Percentiles rank a stretch among this genome's conserved stretches.
These are phyloP conservation scores for Syncephalastrum racemosum DNA, from an alignment of 371 early-diverging fungal species.

Conservation along the genomic window DNA sequence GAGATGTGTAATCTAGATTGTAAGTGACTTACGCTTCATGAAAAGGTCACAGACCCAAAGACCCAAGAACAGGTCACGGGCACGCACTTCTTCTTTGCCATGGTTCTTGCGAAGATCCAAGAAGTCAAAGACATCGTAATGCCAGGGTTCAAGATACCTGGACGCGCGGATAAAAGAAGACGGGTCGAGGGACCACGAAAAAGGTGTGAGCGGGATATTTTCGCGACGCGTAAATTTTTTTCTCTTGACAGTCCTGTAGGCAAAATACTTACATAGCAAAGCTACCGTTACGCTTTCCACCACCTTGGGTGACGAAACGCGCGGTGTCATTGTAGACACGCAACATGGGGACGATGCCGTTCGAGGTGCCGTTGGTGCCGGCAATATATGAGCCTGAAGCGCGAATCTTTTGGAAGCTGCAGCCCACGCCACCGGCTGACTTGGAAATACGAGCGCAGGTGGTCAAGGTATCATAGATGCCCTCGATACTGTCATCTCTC, in stretches of 20 bases:
- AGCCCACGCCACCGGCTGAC: constrained; percentile 93
- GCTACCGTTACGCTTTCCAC: constrained; percentile 94
- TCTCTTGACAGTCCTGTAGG: not conserved
- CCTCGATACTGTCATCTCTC: constrained; percentile 92
- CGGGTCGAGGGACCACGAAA: too few species aligned
- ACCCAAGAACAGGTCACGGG: constrained; percentile 93
- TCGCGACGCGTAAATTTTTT: not conserved
- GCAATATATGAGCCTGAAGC: constrained; percentile 88
- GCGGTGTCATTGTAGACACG: constrained; percentile 95
- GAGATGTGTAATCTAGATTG: not conserved
- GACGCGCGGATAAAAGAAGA: too few species aligned
- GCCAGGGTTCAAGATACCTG: constrained; percentile 95
- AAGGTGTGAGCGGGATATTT: too few species aligned
- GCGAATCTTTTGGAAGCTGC: constrained; percentile 91
- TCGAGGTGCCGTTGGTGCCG: constrained; percentile 91
- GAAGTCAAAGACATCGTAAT: constrained; percentile 93
- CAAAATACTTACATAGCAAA: constrained; percentile 72
- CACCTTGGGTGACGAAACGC: constrained; percentile 95
- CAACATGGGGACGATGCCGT: constrained; percentile 94
- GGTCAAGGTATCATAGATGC: constrained; percentile 94
- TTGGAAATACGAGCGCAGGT: constrained; percentile 94
- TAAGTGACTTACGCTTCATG: constrained; percentile 74
- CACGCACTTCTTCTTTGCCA: constrained; percentile 94
- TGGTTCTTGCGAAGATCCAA: constrained; percentile 93
- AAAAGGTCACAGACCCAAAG: constrained; percentile 97